phyloP scores from a whole-genome alignment of 2,329 filamentous ascomycete species.

The Colletotrichum simmondsii region DNA sequence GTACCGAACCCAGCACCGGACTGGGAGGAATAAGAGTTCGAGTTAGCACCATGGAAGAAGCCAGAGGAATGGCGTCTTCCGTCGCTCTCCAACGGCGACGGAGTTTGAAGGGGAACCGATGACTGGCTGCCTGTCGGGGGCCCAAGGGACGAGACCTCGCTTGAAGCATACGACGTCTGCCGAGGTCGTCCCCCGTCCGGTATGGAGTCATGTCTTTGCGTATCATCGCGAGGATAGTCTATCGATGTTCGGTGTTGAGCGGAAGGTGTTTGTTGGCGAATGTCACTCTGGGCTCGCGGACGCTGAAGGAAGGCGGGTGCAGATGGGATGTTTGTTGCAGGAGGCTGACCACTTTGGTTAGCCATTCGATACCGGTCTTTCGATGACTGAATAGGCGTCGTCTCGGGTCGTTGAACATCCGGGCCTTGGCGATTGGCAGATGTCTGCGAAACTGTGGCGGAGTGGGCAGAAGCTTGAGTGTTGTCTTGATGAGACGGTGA shows the following conservation, averaged over 20 bases:
- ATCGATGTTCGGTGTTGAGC: neutral
- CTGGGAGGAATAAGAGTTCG: neutral
- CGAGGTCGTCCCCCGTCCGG: neutral
- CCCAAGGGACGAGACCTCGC: constrained; percentile 41
- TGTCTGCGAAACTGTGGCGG: neutral
- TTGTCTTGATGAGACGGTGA: neutral
- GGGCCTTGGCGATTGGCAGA: neutral
- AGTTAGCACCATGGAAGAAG: constrained; percentile 33
- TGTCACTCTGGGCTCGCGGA: neutral
- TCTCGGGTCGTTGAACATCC: constrained; percentile 18
- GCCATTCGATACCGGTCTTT: neutral
- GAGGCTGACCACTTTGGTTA: no score
- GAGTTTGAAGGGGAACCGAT: constrained; percentile 39
- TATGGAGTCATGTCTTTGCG: neutral
- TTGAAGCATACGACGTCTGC: constrained; percentile 16
- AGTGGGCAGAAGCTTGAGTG: neutral
- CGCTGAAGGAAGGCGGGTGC: constrained; percentile 15
- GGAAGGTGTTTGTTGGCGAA: neutral
- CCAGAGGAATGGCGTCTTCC: constrained; percentile 24
- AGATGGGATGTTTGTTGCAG: neutral
- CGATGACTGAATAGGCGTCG: neutral
- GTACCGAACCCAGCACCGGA: neutral
- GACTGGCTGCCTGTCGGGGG: constrained; percentile 42
- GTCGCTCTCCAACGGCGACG: constrained; percentile 41
- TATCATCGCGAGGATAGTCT: neutral